Evolutionary conservation across 2,329 filamentous ascomycete genomes (phyloP).

Genomic region (Microsporum canis): DNA sequence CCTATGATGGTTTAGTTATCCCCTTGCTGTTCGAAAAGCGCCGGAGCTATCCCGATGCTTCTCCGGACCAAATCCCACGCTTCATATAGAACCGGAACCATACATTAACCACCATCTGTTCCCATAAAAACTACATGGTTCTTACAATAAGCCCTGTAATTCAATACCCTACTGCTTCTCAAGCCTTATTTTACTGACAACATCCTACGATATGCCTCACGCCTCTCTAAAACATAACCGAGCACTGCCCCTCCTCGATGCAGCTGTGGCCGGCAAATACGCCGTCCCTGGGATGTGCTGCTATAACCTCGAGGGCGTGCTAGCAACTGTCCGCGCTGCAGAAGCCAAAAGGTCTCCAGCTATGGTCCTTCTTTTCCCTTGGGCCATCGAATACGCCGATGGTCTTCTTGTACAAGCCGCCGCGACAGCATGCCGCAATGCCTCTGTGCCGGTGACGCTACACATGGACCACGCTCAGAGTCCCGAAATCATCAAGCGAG

Average conservation of each 20-base stretch:
- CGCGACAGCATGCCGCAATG: conserved; percentile 45
- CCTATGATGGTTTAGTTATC: background rate
- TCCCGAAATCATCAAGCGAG: conserved; percentile 49
- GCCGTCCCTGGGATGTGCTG: conserved; percentile 51
- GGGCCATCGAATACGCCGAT: conserved; percentile 57
- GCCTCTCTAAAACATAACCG: conserved; percentile 37
- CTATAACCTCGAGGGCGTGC: conserved; percentile 61
- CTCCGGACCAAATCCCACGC: background rate
- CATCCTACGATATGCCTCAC: background rate
- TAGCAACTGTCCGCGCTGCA: conserved; percentile 57
- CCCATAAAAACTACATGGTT: background rate
- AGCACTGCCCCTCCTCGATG: conserved; percentile 46
- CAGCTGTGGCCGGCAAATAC: conserved; percentile 45
- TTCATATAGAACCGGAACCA: background rate
- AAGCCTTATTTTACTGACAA: background rate
- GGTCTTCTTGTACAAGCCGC: conserved; percentile 45
- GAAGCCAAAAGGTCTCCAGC: conserved; percentile 55
- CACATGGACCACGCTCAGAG: conserved; percentile 58
- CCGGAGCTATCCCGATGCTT: background rate
- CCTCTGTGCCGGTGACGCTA: conserved; percentile 49
- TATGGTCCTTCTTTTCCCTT: conserved; percentile 64
- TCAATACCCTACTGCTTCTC: background rate
- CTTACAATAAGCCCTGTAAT: background rate
- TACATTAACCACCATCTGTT: background rate
- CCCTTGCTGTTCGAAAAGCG: background rate